phyloP scores from a whole-genome alignment of 495 filamentous ascomycete species.

The Tuber umbilicatum region DNA sequence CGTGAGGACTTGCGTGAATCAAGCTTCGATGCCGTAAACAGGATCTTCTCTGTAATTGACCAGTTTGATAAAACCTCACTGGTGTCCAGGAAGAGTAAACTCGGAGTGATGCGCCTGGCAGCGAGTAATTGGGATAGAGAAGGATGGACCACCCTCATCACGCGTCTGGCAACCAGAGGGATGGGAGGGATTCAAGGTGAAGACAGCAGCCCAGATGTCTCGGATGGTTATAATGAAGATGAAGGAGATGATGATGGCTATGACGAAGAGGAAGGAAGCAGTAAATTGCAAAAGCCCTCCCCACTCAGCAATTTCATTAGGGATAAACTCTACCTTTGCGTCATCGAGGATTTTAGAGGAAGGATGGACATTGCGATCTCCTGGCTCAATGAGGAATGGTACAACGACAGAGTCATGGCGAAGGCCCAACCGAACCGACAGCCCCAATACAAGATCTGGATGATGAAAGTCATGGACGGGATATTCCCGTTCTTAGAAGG shows the following conservation, averaged over 20 bases:
- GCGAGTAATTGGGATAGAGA: constrained; percentile 81
- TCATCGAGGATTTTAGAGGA: constrained; percentile 82
- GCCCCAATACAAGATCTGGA: constrained; percentile 72
- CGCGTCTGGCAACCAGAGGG: constrained; percentile 76
- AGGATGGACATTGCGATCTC: constrained; percentile 78
- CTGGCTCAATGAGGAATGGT: constrained; percentile 98
- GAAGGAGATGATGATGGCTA: constrained; percentile 10
- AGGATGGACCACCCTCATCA: constrained; percentile 81
- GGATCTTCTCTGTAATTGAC: constrained; percentile 70
- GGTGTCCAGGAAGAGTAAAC: constrained; percentile 38
- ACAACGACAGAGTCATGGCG: constrained; percentile 68
- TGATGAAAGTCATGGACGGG: constrained; percentile 72
- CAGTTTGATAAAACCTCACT: constrained; percentile 58
- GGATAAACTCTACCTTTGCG: constrained; percentile 70
- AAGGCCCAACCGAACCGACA: constrained; percentile 46
- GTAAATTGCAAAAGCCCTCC: constrained; percentile 28
- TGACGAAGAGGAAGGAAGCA: constrained; percentile 36
- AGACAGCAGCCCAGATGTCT: constrained; percentile 30
- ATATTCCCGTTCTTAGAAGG: constrained; percentile 79
- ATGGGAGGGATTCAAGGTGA: constrained; percentile 57
- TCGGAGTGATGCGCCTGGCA: constrained; percentile 74
- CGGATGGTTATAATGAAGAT: constrained; percentile 5
- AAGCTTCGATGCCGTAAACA: constrained; percentile 60
- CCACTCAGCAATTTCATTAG: constrained; percentile 55
- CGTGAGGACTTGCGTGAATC: constrained; percentile 60